phyloP scores from a whole-genome alignment of 2,329 filamentous ascomycete species.

The Sporothrix phasma region DNA sequence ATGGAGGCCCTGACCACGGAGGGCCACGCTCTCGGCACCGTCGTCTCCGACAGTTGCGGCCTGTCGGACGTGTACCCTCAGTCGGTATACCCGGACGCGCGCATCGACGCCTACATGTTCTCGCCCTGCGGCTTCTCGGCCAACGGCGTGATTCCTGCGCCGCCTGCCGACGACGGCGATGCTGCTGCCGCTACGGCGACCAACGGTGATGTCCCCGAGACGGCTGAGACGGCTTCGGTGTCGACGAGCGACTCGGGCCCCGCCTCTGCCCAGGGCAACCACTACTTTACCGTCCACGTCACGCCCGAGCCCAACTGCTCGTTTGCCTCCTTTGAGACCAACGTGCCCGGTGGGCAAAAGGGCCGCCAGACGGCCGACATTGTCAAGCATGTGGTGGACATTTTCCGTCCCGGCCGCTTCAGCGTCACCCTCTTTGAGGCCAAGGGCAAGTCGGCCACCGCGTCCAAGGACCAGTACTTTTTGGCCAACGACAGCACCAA shows the following conservation, averaged over 20 bases:
- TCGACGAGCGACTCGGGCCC: slow-evolving; percentile 18
- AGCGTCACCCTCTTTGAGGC: slow-evolving; percentile 94
- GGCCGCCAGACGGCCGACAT: slow-evolving; percentile 84
- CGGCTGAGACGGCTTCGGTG: slow-evolving; percentile 27
- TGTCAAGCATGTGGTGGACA: slow-evolving; percentile 84
- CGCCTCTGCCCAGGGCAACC: slow-evolving; percentile 37
- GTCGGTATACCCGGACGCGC: slow-evolving; percentile 79
- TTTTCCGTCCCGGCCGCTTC: slow-evolving; percentile 97
- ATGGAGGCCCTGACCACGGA: slow-evolving; percentile 72
- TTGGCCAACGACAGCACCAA: slow-evolving; percentile 14
- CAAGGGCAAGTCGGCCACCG: slow-evolving; percentile 38
- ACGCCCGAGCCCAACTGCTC: slow-evolving; percentile 96
- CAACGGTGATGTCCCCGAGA: slow-evolving; percentile 31
- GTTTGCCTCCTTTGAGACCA: slow-evolving; percentile 97
- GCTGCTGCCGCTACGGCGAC: slow-evolving; percentile 23
- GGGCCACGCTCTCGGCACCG: slow-evolving; percentile 83
- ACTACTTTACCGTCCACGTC: slow-evolving; percentile 98
- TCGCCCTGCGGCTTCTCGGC: slow-evolving; percentile 94
- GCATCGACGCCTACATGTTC: slow-evolving; percentile 93
- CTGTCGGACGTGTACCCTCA: slow-evolving; percentile 82
- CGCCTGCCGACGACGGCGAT: slow-evolving; percentile 26
- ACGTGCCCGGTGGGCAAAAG: slow-evolving; percentile 80
- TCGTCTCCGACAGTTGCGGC: slow-evolving; percentile 84
- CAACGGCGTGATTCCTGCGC: slow-evolving; percentile 85
- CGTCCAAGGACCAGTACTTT: slow-evolving; percentile 22